Conservation (phyloP, 352 stramenopile genomes). For the Pythium aristosporum region DNA sequence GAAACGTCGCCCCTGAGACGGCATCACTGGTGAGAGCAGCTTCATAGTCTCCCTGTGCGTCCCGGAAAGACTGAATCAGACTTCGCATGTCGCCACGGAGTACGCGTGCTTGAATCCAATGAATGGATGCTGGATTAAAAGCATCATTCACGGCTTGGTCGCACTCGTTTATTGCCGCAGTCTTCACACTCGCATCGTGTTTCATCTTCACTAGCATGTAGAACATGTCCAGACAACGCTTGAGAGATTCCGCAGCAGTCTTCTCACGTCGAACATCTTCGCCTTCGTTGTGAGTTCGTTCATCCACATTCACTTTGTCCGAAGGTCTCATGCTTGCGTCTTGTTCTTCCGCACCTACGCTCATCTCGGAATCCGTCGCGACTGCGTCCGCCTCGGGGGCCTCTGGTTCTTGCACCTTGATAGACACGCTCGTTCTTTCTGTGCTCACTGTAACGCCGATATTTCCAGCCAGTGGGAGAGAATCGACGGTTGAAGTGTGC, state of each 20-base stretch:
- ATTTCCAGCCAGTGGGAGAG: background rate
- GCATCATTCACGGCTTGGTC: slow-evolving; percentile 1
- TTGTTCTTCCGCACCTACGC: background rate
- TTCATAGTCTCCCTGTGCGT: slow-evolving; percentile 49
- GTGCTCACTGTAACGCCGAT: background rate
- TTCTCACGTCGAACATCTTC: background rate
- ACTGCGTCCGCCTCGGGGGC: background rate
- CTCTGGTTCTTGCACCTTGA: background rate
- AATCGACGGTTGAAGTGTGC: background rate
- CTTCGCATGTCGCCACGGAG: slow-evolving; percentile 9
- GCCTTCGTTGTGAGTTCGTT: background rate
- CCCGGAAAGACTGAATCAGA: slow-evolving; percentile 5
- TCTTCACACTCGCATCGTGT: slow-evolving; percentile 5
- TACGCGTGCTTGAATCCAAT: background rate
- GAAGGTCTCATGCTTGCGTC: background rate
- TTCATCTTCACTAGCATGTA: slow-evolving; percentile 10
- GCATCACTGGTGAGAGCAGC: background rate
- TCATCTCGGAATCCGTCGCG: background rate
- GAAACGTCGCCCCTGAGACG: background rate
- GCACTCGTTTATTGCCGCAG: background rate
- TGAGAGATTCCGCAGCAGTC: background rate
- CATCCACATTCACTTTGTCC: background rate
- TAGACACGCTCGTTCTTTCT: background rate
- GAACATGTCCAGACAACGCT: slow-evolving; percentile 6
- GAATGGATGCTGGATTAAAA: background rate